Evolutionary conservation across 108 stramenopile species (phyloP), one percentile per base, ranked within the genome.

Genomic region (Pseudonitzschia pungens): DNA sequence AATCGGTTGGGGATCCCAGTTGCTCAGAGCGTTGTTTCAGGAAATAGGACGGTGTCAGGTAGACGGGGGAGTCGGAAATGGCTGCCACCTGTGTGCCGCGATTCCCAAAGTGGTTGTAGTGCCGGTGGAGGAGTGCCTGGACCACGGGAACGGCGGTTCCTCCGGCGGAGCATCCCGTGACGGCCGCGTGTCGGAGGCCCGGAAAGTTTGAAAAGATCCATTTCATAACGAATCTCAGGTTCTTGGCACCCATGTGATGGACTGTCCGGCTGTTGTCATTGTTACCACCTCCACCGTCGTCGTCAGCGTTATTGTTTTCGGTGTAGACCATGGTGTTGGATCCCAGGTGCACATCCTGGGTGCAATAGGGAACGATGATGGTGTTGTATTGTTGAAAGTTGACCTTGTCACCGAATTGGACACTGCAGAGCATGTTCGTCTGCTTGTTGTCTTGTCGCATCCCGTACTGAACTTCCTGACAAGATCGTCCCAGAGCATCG

Each of bases 151-250:
- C 54, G 1, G 76, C 77, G 12, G 85, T 84, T 22, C 68, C 85
- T 5, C 85, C 85, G 6, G 85, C 85, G 29, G 83, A 84, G 50
- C 85, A 86, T 40, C 85, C 85, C 21, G 85, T 84, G 0, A 86
- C 32, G 27, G 77, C 70, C 18, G 83, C 76, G 31, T 82, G 74
- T 1, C 67, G 44, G 40, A 83, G 76, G 48, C 78, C 42, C 9
- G 75, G 78, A 62, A 84, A 84, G 65, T 84, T 86, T n/a, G 69
- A 53, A 71, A 74, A 79, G 0, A 82, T 48, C 83, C 83, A 86
- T n/a, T 67, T 26, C 15, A 84, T 24, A 12, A 83, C 83, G 0
- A 69, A 48, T 28, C 69, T 50, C 5, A 75, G 52, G 57, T 86
- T 86, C 51, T 81, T 73, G 6, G 65, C 83, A 24, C 85, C 85